Evolutionary conservation across 192 early-diverging fungal genomes (phyloP), one percentile per base, ranked within the genome.

Genomic region (Geranomyces variabilis): DNA sequence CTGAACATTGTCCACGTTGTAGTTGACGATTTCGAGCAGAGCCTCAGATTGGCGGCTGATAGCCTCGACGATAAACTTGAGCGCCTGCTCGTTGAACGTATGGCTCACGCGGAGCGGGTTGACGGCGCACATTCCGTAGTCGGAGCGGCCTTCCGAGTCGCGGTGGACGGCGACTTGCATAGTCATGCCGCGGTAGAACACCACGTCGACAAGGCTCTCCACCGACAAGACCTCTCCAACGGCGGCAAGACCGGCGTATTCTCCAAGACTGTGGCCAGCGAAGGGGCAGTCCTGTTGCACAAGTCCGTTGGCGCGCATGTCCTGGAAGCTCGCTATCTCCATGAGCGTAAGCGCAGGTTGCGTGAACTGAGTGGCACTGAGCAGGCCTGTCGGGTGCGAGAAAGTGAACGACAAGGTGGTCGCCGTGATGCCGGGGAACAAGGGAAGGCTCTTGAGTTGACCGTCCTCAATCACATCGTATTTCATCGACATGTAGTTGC

Each of bases 111-210:
- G 89, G 47, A 90, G 82, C 36, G 96, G 96, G 81, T 96, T 96
- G 66, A 93, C 92, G 49, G 96, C 96, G 63, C 89, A 89, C 94
- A 98, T 96, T 81, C 91, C 94, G 81, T 94, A 98, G 69, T 93
- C 85, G 55, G 96, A 96, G n/a, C 90, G 87, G 44, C 91, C 86
- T 24, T 81, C 33, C 0, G 77, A 74, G 63, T 96, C 94, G 62
- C 94, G 90, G 61, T 83, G 85, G 1, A 98, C 96, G 21, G 93
- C 92, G 45, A 90, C 83, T 85, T 96, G 96, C 96, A 98, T 96
- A n/a, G 94, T 95, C 92, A 95, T 93, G 72, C 96, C 96, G 76
- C 96, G 92, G 85, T 94, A 93, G 81, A 98, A 96, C 24, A 93
- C 92, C 24, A 98, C 90, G 70, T 96, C 94, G 46, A 95, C 88